Conservation (phyloP, 2,329 filamentous ascomycete genomes). For the Drechslerella coelobrocha region DNA sequence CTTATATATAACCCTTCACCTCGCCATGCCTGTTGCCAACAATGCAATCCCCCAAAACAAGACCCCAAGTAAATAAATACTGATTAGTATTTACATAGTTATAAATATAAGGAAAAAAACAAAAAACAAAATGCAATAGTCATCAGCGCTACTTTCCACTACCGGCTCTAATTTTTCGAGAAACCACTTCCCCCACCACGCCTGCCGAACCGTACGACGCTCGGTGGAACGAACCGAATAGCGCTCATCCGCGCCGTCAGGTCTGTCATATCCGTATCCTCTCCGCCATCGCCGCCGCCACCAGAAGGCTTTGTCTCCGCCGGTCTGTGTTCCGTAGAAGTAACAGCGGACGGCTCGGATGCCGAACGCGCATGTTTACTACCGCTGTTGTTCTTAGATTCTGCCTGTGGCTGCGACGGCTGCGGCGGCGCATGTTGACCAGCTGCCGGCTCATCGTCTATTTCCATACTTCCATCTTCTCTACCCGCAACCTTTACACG, state of each 20-base stretch:
- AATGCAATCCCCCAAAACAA: too few relatives aligned
- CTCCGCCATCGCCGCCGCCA: neutral
- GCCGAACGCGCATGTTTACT: neutral
- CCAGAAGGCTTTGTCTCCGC: neutral
- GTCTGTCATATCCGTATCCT: constrained; percentile 40
- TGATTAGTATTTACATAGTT: too few relatives aligned
- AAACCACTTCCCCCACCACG: constrained; percentile 29
- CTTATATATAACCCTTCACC: too few relatives aligned
- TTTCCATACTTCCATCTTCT: too few relatives aligned
- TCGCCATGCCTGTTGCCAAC: too few relatives aligned
- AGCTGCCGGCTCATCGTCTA: too few relatives aligned
- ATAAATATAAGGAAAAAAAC: neutral
- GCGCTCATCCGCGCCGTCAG: constrained; percentile 34
- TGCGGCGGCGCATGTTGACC: too few relatives aligned
- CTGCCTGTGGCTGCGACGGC: too few relatives aligned
- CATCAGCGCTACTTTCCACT: too few relatives aligned
- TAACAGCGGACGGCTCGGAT: neutral
- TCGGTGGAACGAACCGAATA: constrained; percentile 35
- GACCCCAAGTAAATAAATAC: too few relatives aligned
- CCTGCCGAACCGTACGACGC: constrained; percentile 38
- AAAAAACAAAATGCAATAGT: neutral
- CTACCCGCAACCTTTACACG: too few relatives aligned
- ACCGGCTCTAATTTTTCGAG: constrained; percentile 13
- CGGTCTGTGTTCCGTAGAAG: neutral
- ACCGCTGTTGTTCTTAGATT: too few relatives aligned